Evolutionary conservation across 148 eudicot species (phyloP), one percentile per base, ranked within the genome.

Genomic region (Fagopyrum homotropicum): DNA sequence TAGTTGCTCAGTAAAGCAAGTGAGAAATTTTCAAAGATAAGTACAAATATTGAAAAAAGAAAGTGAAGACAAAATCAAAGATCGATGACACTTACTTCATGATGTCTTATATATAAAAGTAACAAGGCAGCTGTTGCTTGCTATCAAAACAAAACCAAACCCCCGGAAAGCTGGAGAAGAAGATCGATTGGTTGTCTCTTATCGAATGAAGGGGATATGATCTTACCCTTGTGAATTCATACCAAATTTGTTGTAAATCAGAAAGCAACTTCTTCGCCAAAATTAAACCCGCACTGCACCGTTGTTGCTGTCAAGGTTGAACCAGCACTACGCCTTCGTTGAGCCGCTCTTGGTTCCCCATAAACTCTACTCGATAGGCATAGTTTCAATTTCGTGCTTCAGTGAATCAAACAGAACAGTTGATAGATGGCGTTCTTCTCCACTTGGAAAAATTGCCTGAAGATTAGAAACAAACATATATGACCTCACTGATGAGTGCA

Each of bases 371-470:
- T 80, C 82, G 51, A 66, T 57, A 45, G 80, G 47, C 83, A 84
- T 63, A n/a, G 43, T 79, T 76, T 87, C 88, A 15, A 76, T 83
- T 73, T 85, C 88, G 1, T 75, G 79, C 75, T 88, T 87, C 47
- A 76, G 56, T 0, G 86, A 73, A 19, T 87, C 89, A 72, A 87
- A 87, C 81, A 87, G 40, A 69, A 73, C 80, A 5, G 84, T 79
- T 2, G 88, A 85, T 35, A 85, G 47, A 69, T 83, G 83, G 29
- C 86, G 86, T 74, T 85, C 86, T 64, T 86, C 84, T 44, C 77
- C 79, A 45, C 83, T 81, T 2, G 86, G 86, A 48, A 85, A 75
- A 54, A 85, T 48, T 44, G 80, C 81, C 86, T 85, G 76, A 45
- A 74, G 55, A 46, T 7, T 2, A 26, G 49, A 45, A 35, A 9